Base-by-base conservation (phyloP, 2,329 filamentous ascomycete species). In the Elsinoe arachidis region DNA sequence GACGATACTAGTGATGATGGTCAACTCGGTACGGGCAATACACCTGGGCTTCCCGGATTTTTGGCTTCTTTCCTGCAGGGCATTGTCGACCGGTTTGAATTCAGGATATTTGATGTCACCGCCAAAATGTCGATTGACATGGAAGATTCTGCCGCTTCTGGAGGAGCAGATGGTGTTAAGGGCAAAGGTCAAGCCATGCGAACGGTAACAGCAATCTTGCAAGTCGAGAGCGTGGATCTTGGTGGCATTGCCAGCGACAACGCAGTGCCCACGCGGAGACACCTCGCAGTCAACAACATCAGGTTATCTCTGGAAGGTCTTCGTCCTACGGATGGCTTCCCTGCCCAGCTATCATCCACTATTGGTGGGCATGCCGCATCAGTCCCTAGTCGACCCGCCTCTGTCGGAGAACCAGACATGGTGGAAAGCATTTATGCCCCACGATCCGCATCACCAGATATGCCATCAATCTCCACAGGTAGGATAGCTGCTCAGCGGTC, bases 31-130 rank as follows among this genome's bases (percentile, higher is more conserved):
- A 88, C 86, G 19, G 88, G 88, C 1, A 81, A 87, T 62, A 73
- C 82, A 1, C 73, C 90, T 33, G 84, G 83, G 1, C 73, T 92
- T 3, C 88, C 88, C 5, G 76, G 74, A 0, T 89, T 90, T 61
- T 73, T 93, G 47, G 81, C 85, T 41, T 81, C 80, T 62, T 88
- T 90, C 62, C 70, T 92, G 5, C 84, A 90, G 62, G 86, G 87
- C 30, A 82, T 91, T 51, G 74, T 86, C 23, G 87, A 93, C 69
- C 80, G 87, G 46, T 76, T 85, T 57, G 81, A 87, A 66, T 73
- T 92, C 23, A 77, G 75, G 52, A 82, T 92, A 58, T 80, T 78
- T 53, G 78, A 82, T 23, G 79, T 92, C 57, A 79, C 78, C 10
- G 78, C 90, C 61, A 81, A 84, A 63, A 72, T 90, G 15, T 84